Evolutionary conservation across 495 filamentous ascomycete species (phyloP).

Genomic region (Cercophora samala): DNA sequence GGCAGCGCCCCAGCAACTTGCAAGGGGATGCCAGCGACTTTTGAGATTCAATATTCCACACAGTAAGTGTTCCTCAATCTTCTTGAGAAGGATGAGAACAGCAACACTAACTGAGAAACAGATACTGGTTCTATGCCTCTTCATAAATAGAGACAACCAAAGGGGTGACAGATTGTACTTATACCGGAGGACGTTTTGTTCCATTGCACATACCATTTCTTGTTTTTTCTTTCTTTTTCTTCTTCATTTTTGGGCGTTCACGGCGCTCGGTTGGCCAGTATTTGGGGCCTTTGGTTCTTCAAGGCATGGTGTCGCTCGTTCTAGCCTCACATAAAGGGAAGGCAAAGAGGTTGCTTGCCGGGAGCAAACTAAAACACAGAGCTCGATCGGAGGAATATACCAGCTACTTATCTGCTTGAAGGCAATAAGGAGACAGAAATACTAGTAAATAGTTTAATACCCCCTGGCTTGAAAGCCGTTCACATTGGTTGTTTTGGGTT

Average conservation of each 20-base stretch:
- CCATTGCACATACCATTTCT: neutral
- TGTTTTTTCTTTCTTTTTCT: constrained; percentile 1
- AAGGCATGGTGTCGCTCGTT: constrained; percentile 8
- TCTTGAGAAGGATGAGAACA: neutral
- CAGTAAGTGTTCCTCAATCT: constrained; percentile 55
- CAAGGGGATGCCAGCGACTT: constrained; percentile 55
- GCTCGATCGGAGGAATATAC: neutral
- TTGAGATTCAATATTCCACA: constrained; percentile 77
- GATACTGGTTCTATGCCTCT: constrained; percentile 42
- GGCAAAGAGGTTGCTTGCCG: neutral
- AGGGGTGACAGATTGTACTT: neutral
- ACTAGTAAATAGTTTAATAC: neutral
- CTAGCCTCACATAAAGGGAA: constrained; percentile 4
- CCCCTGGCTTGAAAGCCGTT: neutral
- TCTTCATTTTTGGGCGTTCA: constrained; percentile 11
- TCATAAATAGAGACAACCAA: neutral
- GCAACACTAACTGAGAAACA: constrained; percentile 19
- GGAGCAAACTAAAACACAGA: constrained; percentile 15
- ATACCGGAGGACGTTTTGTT: neutral
- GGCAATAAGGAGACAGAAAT: neutral
- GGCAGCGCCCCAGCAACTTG: constrained; percentile 77
- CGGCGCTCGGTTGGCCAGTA: neutral
- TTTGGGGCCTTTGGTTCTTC: neutral
- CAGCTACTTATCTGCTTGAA: neutral
- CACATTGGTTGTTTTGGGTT: neutral